Evolutionary conservation across 2,329 filamentous ascomycete species (phyloP), one percentile per base, ranked within the genome.

Genomic region (Botrytis porri): DNA sequence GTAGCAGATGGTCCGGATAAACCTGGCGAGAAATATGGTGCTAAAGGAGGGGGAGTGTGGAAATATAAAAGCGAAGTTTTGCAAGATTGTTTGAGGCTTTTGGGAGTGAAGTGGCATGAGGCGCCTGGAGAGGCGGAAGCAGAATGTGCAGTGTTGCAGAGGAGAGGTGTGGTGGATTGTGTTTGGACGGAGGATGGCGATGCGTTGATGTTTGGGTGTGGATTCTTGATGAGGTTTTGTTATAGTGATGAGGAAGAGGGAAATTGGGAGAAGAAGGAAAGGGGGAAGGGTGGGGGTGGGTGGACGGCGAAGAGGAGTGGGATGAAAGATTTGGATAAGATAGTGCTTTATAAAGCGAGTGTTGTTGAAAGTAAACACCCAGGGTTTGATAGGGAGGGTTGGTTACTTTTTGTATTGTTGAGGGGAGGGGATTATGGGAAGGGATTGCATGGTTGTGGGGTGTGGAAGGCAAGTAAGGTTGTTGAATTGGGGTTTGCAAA

Each of bases 141-240:
- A 1, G 95, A 98, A 82, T 98, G 95, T 76, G 95, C 95, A 0
- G 83, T 94, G 32, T 82, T 98, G 10, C 94, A 98, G 80, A 86
- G 87, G 74, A 86, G 90, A 43, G 93, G 93, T 0, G 84, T 96
- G 8, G 94, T 97, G 1, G 95, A 98, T 81, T 94, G 92, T 0
- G 95, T 98, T 0, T 86, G 98, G 80, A 97, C 93, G 80, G 94
- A 98, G 80, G 95, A 98, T 84, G 94, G 97, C 51, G 95, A 98
- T 81, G 95, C 95, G 3, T 88, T 97, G 79, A 97, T 97, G 93
- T 98, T 97, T 83, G 95, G 95, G 5, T 84, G 82, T 73, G 81
- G 77, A 2, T 80, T 82, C 1, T 77, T 86, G n/a, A 81, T 87
- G n/a, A 67, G 45, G 22, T 76, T 71, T 48, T 45, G 18, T 51